Conservation (phyloP, 208 protist genomes). For the Wallacemonas sp. region DNA sequence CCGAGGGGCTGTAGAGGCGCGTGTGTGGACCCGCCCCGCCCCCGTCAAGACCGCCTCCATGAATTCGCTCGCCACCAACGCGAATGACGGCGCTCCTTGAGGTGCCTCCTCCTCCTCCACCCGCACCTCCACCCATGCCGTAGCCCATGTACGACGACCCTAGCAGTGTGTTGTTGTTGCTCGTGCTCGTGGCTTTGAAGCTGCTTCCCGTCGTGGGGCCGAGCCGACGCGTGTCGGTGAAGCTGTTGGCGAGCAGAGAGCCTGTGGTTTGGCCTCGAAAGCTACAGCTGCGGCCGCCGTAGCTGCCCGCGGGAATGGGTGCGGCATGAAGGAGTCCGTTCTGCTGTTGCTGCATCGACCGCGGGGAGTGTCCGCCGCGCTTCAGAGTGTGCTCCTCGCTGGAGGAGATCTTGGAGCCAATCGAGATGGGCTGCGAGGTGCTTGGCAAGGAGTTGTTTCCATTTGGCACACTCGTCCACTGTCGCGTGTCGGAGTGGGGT, state of each 20-base stretch:
- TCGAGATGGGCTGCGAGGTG: conserved; percentile 20
- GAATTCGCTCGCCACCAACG: neutral
- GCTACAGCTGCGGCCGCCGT: neutral
- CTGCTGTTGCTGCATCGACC: conserved; percentile 17
- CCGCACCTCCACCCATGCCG: neutral
- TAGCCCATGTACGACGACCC: neutral
- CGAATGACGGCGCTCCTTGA: neutral
- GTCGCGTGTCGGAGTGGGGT: neutral
- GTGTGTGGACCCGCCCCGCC: neutral
- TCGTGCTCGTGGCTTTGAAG: conserved; percentile 12
- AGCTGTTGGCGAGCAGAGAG: conserved; percentile 4
- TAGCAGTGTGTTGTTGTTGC: conserved; percentile 7
- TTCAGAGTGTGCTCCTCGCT: conserved; percentile 20
- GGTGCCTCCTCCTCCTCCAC: too few relatives aligned
- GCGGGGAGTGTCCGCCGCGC: conserved; percentile 25
- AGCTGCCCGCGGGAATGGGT: neutral
- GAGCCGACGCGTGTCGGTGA: conserved; percentile 8
- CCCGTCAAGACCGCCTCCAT: too few relatives aligned
- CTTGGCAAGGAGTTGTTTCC: conserved; percentile 13
- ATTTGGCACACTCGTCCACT: too few relatives aligned
- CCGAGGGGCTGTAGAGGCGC: neutral
- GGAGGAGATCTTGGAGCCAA: conserved; percentile 15
- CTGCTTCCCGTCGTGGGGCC: conserved; percentile 21
- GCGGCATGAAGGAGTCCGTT: neutral
- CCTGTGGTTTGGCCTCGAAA: neutral